phyloP scores from a whole-genome alignment of 371 early-diverging fungal species.

The Mucor piriformis region DNA sequence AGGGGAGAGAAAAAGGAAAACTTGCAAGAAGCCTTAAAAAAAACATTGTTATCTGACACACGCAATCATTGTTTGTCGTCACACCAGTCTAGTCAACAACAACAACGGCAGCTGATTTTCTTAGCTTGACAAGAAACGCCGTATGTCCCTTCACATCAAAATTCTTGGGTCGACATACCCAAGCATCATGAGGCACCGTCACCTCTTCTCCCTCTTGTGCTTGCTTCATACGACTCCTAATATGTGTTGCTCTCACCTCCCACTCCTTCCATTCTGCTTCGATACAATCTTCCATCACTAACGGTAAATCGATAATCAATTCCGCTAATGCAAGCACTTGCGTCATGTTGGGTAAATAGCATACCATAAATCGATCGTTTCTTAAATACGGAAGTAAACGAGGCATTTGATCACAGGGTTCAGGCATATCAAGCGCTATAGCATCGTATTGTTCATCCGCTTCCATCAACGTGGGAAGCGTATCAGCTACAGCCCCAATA shows the following conservation, averaged over 20 bases:
- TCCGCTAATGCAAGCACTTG: slow-evolving; percentile 67
- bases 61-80: neutral
- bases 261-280: slow-evolving; percentile 76
- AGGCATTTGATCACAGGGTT: slow-evolving; percentile 56
- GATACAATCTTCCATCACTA: slow-evolving; percentile 62
- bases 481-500: slow-evolving; percentile 52
- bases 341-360: slow-evolving; percentile 80
- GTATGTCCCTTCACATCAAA: slow-evolving; percentile 64
- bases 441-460: slow-evolving; percentile 57
- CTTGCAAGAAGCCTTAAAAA: too few species aligned
- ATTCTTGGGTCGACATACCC: slow-evolving; percentile 68
- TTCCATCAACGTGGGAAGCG: slow-evolving; percentile 13
- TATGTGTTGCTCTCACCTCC: slow-evolving; percentile 66
- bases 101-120: slow-evolving; percentile 39
- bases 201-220: slow-evolving; percentile 10
- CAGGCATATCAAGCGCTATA: slow-evolving; percentile 74
- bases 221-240: slow-evolving; percentile 48
- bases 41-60: neutral
- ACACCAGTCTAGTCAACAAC: neutral
- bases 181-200: slow-evolving; percentile 25
- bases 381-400: slow-evolving; percentile 48
- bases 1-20: neutral
- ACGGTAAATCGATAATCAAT: slow-evolving; percentile 46
- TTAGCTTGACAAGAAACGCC: slow-evolving; percentile 65
- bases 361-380: slow-evolving; percentile 69